Conservation (phyloP, 2,329 filamentous ascomycete species). For the Phialophora tarda region DNA sequence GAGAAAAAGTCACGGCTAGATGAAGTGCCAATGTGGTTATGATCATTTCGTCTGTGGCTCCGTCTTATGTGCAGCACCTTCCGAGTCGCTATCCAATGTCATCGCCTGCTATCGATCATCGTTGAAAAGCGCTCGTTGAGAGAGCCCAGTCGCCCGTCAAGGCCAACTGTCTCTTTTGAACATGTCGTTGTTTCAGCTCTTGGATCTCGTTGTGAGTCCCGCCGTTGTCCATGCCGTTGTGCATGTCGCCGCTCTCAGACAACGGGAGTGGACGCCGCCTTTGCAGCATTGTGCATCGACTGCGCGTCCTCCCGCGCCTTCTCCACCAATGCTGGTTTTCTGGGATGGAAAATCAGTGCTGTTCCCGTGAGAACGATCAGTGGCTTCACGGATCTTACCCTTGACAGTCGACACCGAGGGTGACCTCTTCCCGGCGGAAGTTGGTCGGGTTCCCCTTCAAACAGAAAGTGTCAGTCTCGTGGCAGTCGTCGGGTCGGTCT, state of each 20-base stretch:
- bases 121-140: not conserved
- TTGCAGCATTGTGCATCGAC: slow-evolving; percentile 24
- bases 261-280: slow-evolving; percentile 10
- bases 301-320: slow-evolving; percentile 33
- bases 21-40: slow-evolving; percentile 53
- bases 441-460: slow-evolving; percentile 50
- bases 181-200: not conserved
- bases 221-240: not conserved
- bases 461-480: slow-evolving; percentile 8
- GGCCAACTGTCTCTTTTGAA: not conserved
- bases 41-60: slow-evolving; percentile 40
- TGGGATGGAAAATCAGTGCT: slow-evolving; percentile 12
- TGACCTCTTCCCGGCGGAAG: slow-evolving; percentile 51
- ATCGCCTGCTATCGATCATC: slow-evolving; percentile 1
- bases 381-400: slow-evolving; percentile 42
- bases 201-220: not conserved
- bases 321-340: slow-evolving; percentile 30
- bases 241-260: slow-evolving; percentile 4
- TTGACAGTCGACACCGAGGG: slow-evolving; percentile 44
- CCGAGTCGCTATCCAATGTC: not conserved
- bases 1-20: slow-evolving; percentile 47
- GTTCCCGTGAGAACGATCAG: not conserved
- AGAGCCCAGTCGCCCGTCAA: not conserved
- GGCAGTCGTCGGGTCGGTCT: slow-evolving; percentile 35
- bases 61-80: slow-evolving; percentile 8